phyloP scores from a whole-genome alignment of 2,329 filamentous ascomycete genomes.

The Trichoderma simmonsii region DNA sequence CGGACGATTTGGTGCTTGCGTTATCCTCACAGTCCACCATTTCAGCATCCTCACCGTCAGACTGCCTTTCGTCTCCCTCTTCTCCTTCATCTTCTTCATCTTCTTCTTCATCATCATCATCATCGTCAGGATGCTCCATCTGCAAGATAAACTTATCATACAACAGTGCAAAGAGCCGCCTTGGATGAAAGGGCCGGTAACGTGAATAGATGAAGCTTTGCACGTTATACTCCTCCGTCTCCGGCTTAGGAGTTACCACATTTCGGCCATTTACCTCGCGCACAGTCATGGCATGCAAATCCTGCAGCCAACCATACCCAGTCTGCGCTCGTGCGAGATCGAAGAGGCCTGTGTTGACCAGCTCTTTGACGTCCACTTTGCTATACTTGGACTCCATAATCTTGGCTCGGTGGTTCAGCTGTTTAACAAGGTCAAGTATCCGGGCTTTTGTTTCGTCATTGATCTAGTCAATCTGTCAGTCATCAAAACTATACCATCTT shows the following conservation, averaged over 20 bases:
- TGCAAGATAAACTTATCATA: constrained; percentile 52
- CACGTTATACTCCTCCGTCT: constrained; percentile 71
- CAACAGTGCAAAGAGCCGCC: constrained; percentile 43
- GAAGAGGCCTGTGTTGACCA: constrained; percentile 65
- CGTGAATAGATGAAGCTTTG: constrained; percentile 67
- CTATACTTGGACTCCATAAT: constrained; percentile 59
- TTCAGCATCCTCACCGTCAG: constrained; percentile 15
- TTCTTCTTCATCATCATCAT: constrained; percentile 31
- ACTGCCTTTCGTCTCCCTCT: not conserved
- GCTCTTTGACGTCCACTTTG: constrained; percentile 58
- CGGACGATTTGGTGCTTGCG: constrained; percentile 21
- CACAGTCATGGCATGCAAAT: constrained; percentile 64
- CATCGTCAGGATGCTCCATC: constrained; percentile 40
- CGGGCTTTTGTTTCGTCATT: constrained; percentile 41
- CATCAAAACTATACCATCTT: not conserved
- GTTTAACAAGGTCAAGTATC: constrained; percentile 52
- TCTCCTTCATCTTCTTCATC: constrained; percentile 22
- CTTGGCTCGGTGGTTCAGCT: constrained; percentile 65
- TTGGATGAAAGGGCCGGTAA: constrained; percentile 52
- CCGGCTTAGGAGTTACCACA: constrained; percentile 62
- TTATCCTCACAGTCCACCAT: not conserved
- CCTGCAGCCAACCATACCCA: constrained; percentile 67
- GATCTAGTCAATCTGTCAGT: constrained; percentile 27
- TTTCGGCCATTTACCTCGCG: constrained; percentile 52
- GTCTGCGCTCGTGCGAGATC: constrained; percentile 61